These are phyloP conservation scores for Xanthoparmelia taractica DNA, from an alignment of 495 filamentous ascomycete species.

Conservation along the genomic window DNA sequence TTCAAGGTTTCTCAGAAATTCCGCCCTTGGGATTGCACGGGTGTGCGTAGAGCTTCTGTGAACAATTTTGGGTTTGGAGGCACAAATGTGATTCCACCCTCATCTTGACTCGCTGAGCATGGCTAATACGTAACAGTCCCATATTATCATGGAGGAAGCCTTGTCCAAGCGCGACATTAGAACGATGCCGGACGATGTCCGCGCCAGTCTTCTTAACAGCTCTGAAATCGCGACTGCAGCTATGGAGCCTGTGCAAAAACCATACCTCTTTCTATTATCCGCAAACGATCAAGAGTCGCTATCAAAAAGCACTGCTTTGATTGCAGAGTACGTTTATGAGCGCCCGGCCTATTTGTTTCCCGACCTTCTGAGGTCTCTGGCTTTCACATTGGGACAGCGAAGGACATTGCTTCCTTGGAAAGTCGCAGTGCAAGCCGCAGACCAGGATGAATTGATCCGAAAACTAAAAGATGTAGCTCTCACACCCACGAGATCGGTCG, in stretches of 20 bases:
- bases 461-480: conserved; percentile 17
- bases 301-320: not conserved
- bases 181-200: conserved; percentile 24
- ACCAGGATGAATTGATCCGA: not conserved
- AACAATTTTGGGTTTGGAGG: conserved; percentile 58
- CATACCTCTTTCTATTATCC: not conserved
- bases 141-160: conserved; percentile 8
- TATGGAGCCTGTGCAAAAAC: not conserved
- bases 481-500: conserved; percentile 14
- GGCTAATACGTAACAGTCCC: not conserved
- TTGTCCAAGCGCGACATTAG: not conserved
- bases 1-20: not conserved
- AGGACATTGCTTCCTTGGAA: conserved; percentile 29
- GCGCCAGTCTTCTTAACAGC: not conserved
- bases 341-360: not conserved
- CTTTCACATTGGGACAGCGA: conserved; percentile 30
- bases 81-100: conserved; percentile 48
- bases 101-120: not conserved
- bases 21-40: not conserved
- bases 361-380: conserved; percentile 22
- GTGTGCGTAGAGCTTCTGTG: conserved; percentile 42
- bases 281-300: conserved; percentile 3
- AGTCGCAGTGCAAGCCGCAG: conserved; percentile 17
- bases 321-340: not conserved
- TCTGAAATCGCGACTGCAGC: not conserved